These are phyloP conservation scores for Aspergillus hiratsukae DNA, from an alignment of 2,329 filamentous ascomycete genomes.

Conservation along the genomic window DNA sequence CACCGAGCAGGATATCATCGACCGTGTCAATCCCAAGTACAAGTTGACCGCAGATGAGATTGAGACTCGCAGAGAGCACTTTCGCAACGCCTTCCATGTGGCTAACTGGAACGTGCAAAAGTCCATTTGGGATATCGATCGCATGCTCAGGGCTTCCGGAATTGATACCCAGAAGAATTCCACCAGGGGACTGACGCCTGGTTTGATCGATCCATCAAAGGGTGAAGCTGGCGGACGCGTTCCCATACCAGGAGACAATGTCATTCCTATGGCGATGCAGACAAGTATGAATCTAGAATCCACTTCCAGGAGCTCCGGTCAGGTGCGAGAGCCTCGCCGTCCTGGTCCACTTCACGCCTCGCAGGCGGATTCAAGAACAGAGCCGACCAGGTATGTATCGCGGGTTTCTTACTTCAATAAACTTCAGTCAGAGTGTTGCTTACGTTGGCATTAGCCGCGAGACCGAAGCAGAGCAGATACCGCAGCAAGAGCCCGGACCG, in stretches of 20 bases:
- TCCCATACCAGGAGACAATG: constrained; percentile 1
- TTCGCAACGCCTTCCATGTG: constrained; percentile 10
- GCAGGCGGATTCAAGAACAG: background rate
- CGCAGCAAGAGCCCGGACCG: background rate
- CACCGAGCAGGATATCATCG: constrained; percentile 18
- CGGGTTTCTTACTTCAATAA: background rate
- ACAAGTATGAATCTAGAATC: background rate
- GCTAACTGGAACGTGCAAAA: constrained; percentile 10
- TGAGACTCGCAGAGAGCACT: constrained; percentile 9
- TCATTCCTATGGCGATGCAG: background rate
- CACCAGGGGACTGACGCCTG: constrained; percentile 16
- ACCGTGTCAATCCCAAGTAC: constrained; percentile 16
- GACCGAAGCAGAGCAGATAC: background rate
- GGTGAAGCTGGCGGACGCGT: constrained; percentile 14
- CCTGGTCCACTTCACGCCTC: background rate
- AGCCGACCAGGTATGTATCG: background rate
- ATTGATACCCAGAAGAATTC: constrained; percentile 10
- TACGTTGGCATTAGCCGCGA: background rate
- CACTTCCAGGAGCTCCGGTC: background rate
- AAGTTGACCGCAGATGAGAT: constrained; percentile 1
- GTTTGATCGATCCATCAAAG: constrained; percentile 9
- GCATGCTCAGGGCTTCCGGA: background rate
- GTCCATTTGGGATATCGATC: constrained; percentile 5
- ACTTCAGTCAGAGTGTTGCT: background rate
- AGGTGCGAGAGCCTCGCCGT: background rate